Percentiles rank a stretch among this genome's conserved stretches.
phyloP scores from a whole-genome alignment of 768 basidiomycete genomes.

The Leccinellum luteum region DNA sequence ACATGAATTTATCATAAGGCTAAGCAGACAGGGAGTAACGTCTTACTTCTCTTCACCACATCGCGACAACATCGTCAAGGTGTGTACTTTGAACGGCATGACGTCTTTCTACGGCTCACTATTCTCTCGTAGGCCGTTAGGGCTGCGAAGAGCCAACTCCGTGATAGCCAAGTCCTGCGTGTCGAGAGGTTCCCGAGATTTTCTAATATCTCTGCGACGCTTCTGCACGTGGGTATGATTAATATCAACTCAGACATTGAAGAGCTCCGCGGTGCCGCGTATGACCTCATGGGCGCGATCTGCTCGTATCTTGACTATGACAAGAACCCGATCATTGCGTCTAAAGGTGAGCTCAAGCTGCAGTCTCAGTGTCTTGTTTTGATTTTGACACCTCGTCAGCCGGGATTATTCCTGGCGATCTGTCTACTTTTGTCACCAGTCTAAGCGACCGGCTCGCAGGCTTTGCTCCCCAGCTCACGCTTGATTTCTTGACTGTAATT shows the following conservation, averaged over 20 bases:
- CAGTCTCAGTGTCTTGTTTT: background rate
- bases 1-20: constrained; percentile 80
- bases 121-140: constrained; percentile 55
- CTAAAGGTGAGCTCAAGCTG: constrained; percentile 50
- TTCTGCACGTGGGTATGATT: constrained; percentile 84
- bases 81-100: constrained; percentile 21
- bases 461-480: constrained; percentile 76
- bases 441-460: constrained; percentile 71
- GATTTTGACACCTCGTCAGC: constrained; percentile 37
- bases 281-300: constrained; percentile 75
- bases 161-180: constrained; percentile 48
- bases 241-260: constrained; percentile 74
- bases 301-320: constrained; percentile 78
- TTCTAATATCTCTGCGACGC: constrained; percentile 80
- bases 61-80: constrained; percentile 76
- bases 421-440: constrained; percentile 55
- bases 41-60: constrained; percentile 71
- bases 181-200: constrained; percentile 72
- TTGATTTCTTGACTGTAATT: constrained; percentile 90
- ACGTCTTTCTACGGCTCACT: background rate
- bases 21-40: constrained; percentile 66
- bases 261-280: constrained; percentile 73
- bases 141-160: constrained; percentile 68
- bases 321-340: constrained; percentile 64
- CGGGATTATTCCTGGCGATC: constrained; percentile 67